A percentile compares a stretch with the other conserved stretches of the same genome.
These are phyloP conservation scores for Leccinellum albellum DNA, from an alignment of 768 basidiomycete genomes.

Conservation along the genomic window DNA sequence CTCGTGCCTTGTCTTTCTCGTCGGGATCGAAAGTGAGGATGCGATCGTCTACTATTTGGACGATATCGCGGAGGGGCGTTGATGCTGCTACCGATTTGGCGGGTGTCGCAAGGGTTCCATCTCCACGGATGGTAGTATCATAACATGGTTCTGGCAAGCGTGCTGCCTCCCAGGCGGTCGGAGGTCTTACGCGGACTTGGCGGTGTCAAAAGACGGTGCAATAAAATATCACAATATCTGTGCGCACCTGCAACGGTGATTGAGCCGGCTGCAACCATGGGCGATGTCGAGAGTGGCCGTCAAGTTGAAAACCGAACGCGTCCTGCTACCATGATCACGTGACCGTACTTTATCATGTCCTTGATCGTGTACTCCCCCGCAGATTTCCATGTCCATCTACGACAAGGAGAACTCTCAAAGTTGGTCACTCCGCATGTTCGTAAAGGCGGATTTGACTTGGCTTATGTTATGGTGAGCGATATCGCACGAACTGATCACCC, in stretches of 20 bases:
- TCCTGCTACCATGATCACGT: constrained; percentile 23
- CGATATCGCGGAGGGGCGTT: constrained; percentile 66
- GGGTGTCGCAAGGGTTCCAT: constrained; percentile 77
- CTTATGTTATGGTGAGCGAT: constrained; percentile 87
- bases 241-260: constrained; percentile 78
- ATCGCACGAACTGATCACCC: constrained; percentile 6
- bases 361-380: constrained; percentile 52
- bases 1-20: constrained; percentile 75
- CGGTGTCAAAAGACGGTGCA: constrained; percentile 11
- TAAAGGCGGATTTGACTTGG: constrained; percentile 84
- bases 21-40: constrained; percentile 96
- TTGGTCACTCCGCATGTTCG: constrained; percentile 89
- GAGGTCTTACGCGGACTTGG: constrained; percentile 87
- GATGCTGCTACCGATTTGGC: constrained; percentile 48
- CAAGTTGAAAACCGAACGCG: constrained; percentile 33
- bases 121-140: constrained; percentile 72
- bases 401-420: constrained; percentile 77
- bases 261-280: constrained; percentile 81
- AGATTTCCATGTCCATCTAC: constrained; percentile 96
- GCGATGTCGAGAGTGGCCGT: constrained; percentile 3
- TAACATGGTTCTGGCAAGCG: constrained; percentile 75
- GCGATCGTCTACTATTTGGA: constrained; percentile 90
- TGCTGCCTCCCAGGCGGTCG: constrained; percentile 78
- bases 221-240: background rate
- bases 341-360: constrained; percentile 28